Evolutionary conservation across 2,329 filamentous ascomycete species (phyloP), one percentile per base, ranked within the genome.

Genomic region (Zymoseptoria pseudotritici): DNA sequence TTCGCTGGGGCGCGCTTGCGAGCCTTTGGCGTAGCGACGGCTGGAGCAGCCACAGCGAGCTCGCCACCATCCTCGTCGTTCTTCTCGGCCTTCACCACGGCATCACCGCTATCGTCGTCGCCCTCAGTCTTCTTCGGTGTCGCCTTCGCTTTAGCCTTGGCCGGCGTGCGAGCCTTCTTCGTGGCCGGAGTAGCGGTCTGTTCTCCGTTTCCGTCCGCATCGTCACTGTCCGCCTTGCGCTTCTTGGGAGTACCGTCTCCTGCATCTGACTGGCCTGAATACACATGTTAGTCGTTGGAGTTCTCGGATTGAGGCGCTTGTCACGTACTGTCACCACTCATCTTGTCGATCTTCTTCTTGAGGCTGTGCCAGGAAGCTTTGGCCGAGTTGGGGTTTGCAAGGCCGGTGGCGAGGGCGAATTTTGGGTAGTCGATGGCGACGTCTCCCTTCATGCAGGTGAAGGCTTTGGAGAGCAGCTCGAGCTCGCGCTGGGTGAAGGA

Each of bases 341-440:
- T 46, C 36, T 46, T 55, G 58, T 56, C 50, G 54, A 59, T 36
- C 53, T 59, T 59, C 58, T 59, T 59, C 58, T 56, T 56, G 4
- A 59, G 31, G 26, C 24, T 11, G 54, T 56, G 50, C 53, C 53
- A 59, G 26, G 61, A n/a, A n/a, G 72, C 69, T 13, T 63, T 67
- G 3, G 76, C 77, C 1, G 74, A 72, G 7, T 59, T 58, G 1
- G 61, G 63, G 56, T 73, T 77, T 60, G 75, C 76, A 61, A 75
- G 73, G 20, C 72, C 71, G 11, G 69, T 70, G 29, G 65, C 67
- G 10, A 63, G 58, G 21, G 76, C 75, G 9, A 79, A 63, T 22
- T 70, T 74, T 0, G 71, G 66, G 60, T 71, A 74, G 65, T 80
- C 75, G 24, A 77, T 60, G 51, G 49, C 54, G 58, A 62, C 9